Evolutionary conservation across 108 stramenopile genomes (phyloP).

Genomic region (Epithemia pelagica): DNA sequence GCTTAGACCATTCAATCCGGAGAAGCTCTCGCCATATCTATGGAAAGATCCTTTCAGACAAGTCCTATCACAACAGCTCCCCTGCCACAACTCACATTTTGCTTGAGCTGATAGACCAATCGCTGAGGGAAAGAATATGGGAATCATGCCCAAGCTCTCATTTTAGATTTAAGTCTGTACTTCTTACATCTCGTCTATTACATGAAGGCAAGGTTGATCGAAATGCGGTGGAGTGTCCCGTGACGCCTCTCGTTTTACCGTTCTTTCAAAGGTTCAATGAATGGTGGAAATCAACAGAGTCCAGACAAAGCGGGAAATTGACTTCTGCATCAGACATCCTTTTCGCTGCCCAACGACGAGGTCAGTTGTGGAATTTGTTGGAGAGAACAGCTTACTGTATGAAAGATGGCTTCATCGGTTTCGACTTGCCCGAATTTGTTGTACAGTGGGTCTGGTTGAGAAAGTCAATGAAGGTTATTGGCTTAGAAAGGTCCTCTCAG

Average conservation of each 20-base stretch:
- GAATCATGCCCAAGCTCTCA: neutral
- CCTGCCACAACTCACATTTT: neutral
- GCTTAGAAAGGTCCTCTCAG: neutral
- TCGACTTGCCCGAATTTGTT: constrained; percentile 59
- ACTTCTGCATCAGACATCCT: no score
- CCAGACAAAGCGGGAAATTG: no score
- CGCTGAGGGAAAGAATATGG: neutral
- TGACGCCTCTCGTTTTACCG: constrained; percentile 56
- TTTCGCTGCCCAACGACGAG: neutral
- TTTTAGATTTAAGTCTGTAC: neutral
- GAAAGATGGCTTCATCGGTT: neutral
- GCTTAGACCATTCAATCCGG: neutral
- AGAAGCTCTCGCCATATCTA: neutral
- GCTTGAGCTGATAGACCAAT: neutral
- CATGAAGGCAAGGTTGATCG: constrained; percentile 43
- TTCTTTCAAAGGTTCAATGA: constrained; percentile 29
- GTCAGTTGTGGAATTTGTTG: neutral
- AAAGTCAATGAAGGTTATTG: constrained; percentile 19
- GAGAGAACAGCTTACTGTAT: neutral
- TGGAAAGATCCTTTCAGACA: neutral
- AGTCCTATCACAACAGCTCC: neutral
- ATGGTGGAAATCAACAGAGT: neutral
- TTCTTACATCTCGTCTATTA: constrained; percentile 42
- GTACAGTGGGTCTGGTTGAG: constrained; percentile 76
- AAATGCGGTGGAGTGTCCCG: constrained; percentile 45